Conservation (phyloP, 805 yeast genomes). For the Metschnikowia peoriensis region DNA sequence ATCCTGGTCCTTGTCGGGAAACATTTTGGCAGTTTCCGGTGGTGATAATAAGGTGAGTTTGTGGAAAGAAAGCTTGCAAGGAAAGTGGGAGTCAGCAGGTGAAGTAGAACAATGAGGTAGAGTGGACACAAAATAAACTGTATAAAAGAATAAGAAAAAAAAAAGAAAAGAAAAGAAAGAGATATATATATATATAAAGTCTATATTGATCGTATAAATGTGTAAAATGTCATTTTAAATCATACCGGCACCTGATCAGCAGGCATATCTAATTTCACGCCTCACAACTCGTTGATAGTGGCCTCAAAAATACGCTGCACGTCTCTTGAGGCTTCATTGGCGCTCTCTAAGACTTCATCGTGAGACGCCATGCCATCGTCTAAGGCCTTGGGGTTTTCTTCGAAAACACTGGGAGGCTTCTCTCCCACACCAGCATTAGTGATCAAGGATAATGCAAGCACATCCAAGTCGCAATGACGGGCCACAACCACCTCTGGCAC, state of each 20-base stretch:
- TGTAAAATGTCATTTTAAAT: background rate
- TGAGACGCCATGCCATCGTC: slow-evolving; percentile 84
- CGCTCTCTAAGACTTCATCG: slow-evolving; percentile 85
- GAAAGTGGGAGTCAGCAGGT: slow-evolving; percentile 97
- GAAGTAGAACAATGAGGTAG: slow-evolving; percentile 71
- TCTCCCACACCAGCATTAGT: slow-evolving; percentile 79
- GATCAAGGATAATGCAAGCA: slow-evolving; percentile 80
- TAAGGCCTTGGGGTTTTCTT: slow-evolving; percentile 49
- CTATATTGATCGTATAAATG: background rate
- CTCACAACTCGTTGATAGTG: slow-evolving; percentile 47
- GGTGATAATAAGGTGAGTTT: slow-evolving; percentile 95
- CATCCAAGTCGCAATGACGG: slow-evolving; percentile 79
- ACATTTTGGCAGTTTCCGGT: slow-evolving; percentile 90
- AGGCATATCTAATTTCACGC: background rate
- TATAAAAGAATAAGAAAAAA: background rate
- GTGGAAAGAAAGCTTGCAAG: slow-evolving; percentile 93
- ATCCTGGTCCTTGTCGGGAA: slow-evolving; percentile 95
- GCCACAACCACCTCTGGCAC: slow-evolving; percentile 96
- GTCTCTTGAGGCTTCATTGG: slow-evolving; percentile 76
- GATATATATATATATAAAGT: slow-evolving; percentile 2
- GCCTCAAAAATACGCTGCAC: slow-evolving; percentile 69
- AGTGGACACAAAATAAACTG: background rate
- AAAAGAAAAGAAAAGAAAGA: background rate
- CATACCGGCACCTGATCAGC: background rate
- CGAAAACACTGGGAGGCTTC: slow-evolving; percentile 65